Percentiles rank a stretch among this genome's conserved stretches.
These are phyloP conservation scores for Magnusiomyces paraingens DNA, from an alignment of 1,139 yeast genomes.

Conservation along the genomic window DNA sequence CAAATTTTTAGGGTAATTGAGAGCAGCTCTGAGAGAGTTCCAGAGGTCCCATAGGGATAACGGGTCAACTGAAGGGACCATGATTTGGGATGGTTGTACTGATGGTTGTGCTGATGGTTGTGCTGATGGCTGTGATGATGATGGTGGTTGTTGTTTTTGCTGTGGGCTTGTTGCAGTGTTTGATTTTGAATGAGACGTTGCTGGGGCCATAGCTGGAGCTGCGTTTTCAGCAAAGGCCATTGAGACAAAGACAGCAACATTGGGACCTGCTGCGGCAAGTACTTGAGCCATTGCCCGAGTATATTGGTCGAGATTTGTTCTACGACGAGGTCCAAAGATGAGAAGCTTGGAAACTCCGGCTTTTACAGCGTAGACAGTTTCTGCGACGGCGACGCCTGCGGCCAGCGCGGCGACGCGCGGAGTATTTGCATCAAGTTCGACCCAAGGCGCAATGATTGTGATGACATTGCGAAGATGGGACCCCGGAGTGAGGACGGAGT, in stretches of 20 bases:
- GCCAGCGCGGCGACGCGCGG: slow-evolving; percentile 45
- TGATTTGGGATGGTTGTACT: no score
- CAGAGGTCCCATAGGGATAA: slow-evolving; percentile 65
- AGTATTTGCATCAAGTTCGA: slow-evolving; percentile 52
- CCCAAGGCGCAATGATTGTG: slow-evolving; percentile 58
- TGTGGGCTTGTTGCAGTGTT: slow-evolving; percentile 15
- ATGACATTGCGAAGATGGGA: slow-evolving; percentile 37
- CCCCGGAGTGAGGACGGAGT: slow-evolving; percentile 33
- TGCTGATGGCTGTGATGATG: no score
- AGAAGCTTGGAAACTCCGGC: slow-evolving; percentile 48
- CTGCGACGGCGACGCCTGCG: slow-evolving; percentile 48
- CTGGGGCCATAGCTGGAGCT: slow-evolving; percentile 22
- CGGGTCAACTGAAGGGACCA: slow-evolving; percentile 43
- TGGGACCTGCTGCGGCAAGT: slow-evolving; percentile 26
- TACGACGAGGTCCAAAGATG: slow-evolving; percentile 54
- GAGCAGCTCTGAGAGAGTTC: slow-evolving; percentile 52
- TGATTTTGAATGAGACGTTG: background rate
- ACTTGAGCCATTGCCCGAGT: slow-evolving; percentile 38
- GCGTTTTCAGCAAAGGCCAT: slow-evolving; percentile 42
- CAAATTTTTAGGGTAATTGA: slow-evolving; percentile 46
- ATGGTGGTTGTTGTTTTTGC: no score
- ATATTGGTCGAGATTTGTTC: slow-evolving; percentile 45
- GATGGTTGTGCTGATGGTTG: no score
- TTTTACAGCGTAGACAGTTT: slow-evolving; percentile 51
- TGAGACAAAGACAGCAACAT: slow-evolving; percentile 35